Base-by-base conservation (phyloP, 352 stramenopile species). In the Globisporangium lucens region DNA sequence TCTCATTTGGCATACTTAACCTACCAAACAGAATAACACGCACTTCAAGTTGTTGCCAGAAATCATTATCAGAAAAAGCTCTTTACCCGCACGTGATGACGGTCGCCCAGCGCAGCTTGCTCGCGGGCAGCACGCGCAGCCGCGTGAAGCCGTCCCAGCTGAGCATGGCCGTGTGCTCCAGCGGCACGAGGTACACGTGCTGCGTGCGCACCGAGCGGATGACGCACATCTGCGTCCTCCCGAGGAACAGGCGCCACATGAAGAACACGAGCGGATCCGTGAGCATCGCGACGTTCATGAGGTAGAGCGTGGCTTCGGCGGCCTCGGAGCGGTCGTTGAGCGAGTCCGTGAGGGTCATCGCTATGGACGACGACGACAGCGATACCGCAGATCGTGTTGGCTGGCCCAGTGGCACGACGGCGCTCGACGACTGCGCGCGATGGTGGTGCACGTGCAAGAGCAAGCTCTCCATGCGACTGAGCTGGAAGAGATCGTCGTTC, bases 231-330 rank as follows among this genome's bases (percentile, higher is more conserved):
- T 38, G 36, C 13, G 38, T 55, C 24, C 2, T 53, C 30, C 15
- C 8, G 20, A 29, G 5, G 15, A 17, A 41, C 35, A 24, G 24
- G 1, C 49, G 33, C 61, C 33, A 66, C 9, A 6, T 24, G 51
- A 61, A 1, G 13, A n/a, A 68, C 52, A 49, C 43, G 38, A 68
- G 12, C 24, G 74, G 74, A 20, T 80, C 74, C 0, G 68, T 72
- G 65, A 80, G 67, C 15, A 69, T 59, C 58, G 63, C 66, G 52
- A 76, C 63, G 41, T 78, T 78, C 51, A 72, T 69, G n/a, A 80
- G 61, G n/a, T 69, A 69, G 12, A 77, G 51, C 20, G 72, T 62
- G 1, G 52, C 22, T 17, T 62, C 33, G 12, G 55, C 27, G 12
- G n/a, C 15, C 7, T 61, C 35, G 1, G 30, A 57, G 24, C 47